Conservation (phyloP, 176 grass and related monocot genomes). For the Musa itinerans region DNA sequence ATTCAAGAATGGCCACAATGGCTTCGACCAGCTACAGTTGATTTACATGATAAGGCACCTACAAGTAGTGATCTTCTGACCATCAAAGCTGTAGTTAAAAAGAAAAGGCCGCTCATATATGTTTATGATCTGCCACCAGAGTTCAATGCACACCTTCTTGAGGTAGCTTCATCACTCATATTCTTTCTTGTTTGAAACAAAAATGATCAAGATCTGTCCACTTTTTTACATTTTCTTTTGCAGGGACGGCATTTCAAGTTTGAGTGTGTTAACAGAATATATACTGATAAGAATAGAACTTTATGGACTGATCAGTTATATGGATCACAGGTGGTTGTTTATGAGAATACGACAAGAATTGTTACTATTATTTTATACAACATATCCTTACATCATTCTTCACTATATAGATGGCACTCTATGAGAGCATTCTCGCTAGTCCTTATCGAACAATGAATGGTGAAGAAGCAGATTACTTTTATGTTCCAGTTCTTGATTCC, state of each 20-base stretch:
- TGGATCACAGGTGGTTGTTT: slow-evolving; percentile 68
- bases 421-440: slow-evolving; percentile 93
- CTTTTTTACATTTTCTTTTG: slow-evolving; percentile 18
- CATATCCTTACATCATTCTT: slow-evolving; percentile 10
- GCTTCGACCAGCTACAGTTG: slow-evolving; percentile 40
- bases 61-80: slow-evolving; percentile 19
- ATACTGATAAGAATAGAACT: slow-evolving; percentile 70
- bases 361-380: neutral
- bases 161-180: slow-evolving; percentile 34
- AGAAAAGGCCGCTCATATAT: slow-evolving; percentile 86
- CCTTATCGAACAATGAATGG: slow-evolving; percentile 84
- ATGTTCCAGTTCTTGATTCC: slow-evolving; percentile 87
- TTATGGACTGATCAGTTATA: slow-evolving; percentile 72
- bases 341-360: neutral
- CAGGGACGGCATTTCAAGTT: slow-evolving; percentile 80
- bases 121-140: slow-evolving; percentile 93
- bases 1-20: slow-evolving; percentile 55
- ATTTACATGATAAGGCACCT: slow-evolving; percentile 25
- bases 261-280: slow-evolving; percentile 93
- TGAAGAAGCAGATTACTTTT: slow-evolving; percentile 98
- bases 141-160: slow-evolving; percentile 85
- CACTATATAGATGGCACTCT: slow-evolving; percentile 68
- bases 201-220: neutral
- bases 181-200: slow-evolving; percentile 4
- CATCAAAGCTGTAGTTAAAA: slow-evolving; percentile 50